phyloP scores from a whole-genome alignment of 306 rosid genomes.

The Acacia crassicarpa region DNA sequence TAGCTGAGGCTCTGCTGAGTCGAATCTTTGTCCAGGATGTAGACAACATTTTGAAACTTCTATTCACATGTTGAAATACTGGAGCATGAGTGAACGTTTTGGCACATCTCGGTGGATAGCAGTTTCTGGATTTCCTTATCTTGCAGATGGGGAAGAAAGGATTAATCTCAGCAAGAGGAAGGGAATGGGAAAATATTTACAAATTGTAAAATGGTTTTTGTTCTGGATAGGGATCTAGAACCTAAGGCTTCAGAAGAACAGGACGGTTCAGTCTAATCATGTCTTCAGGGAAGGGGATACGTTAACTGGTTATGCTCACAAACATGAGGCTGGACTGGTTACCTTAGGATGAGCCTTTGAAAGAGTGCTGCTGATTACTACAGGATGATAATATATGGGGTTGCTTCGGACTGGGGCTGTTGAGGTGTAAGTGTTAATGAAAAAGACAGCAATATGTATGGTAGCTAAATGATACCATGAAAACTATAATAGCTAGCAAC shows the following conservation, averaged over 20 bases:
- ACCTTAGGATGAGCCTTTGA: neutral
- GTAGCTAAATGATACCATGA: conserved; percentile 6
- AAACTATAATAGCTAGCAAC: neutral
- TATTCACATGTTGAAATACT: too few species aligned
- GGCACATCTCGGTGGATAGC: too few species aligned
- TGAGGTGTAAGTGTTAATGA: neutral
- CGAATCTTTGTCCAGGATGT: too few species aligned
- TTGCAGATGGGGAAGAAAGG: too few species aligned
- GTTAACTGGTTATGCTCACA: neutral
- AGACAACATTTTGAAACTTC: too few species aligned
- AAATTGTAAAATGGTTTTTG: too few species aligned
- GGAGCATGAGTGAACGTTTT: too few species aligned
- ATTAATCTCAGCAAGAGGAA: too few species aligned
- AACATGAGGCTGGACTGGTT: neutral
- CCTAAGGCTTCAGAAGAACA: neutral
- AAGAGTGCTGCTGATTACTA: neutral
- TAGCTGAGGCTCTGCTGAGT: too few species aligned
- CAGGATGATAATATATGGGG: neutral
- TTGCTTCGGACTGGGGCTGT: neutral
- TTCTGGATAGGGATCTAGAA: too few species aligned
- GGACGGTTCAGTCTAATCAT: neutral
- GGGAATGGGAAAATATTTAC: too few species aligned
- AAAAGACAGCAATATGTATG: neutral
- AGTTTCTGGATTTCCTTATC: too few species aligned
- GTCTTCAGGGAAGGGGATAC: neutral